phyloP scores from a whole-genome alignment of 129 eudicot genomes.

The Chrysanthemum seticuspe region DNA sequence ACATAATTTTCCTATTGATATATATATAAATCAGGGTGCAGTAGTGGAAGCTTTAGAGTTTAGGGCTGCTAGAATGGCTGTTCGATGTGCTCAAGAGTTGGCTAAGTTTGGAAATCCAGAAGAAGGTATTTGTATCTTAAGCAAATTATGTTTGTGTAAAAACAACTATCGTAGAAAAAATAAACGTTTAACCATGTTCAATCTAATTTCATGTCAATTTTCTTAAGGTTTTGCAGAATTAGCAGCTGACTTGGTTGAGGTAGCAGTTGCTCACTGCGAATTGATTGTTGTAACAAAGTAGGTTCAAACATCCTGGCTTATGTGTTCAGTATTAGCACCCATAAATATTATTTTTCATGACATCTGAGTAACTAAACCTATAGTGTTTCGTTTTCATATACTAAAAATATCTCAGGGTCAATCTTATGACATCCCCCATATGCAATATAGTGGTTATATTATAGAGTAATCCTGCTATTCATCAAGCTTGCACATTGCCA shows the following conservation, averaged over 20 bases:
- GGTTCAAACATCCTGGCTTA: neutral
- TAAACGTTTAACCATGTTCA: too few species aligned
- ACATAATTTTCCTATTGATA: too few species aligned
- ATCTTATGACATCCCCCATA: neutral
- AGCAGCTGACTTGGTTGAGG: conserved; percentile 89
- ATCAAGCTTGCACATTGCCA: neutral
- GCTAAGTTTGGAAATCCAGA: too few species aligned
- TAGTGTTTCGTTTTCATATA: neutral
- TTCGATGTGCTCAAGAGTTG: too few species aligned
- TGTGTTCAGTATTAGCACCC: neutral
- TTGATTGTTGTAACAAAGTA: conserved; percentile 32
- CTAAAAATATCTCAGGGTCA: neutral
- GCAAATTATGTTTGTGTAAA: too few species aligned
- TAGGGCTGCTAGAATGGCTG: too few species aligned
- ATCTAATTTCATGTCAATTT: neutral
- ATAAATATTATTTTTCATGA: neutral
- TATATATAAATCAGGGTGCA: too few species aligned
- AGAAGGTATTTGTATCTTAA: too few species aligned
- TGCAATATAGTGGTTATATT: neutral
- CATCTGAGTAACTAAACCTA: neutral
- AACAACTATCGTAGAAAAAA: too few species aligned
- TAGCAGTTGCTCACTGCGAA: conserved; percentile 89
- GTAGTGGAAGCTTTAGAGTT: too few species aligned
- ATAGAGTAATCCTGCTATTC: neutral
- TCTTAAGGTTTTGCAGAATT: conserved; percentile 83